phyloP scores from a whole-genome alignment of 768 basidiomycete species.

The Clavaria fumosa region DNA sequence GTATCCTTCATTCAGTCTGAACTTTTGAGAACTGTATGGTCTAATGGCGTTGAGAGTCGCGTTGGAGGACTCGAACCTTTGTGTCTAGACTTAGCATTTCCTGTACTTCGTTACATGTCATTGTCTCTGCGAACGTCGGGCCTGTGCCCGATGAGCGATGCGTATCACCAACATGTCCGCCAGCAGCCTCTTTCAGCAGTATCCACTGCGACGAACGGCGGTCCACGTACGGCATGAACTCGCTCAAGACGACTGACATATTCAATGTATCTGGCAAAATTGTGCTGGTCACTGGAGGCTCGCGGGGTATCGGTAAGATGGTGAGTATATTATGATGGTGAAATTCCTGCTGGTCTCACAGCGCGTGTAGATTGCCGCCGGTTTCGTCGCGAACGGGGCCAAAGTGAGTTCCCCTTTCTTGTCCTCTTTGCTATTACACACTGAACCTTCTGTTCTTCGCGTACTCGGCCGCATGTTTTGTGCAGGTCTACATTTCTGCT shows the following conservation, averaged over 20 bases:
- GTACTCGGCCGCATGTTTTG: background rate
- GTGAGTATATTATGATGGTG: slow-evolving; percentile 16
- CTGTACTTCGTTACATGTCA: too few relatives aligned
- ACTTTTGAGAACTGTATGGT: too few relatives aligned
- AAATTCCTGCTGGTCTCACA: slow-evolving; percentile 9
- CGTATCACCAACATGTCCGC: too few relatives aligned
- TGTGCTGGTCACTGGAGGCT: slow-evolving; percentile 52
- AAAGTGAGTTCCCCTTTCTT: slow-evolving; percentile 21
- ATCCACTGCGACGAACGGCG: too few relatives aligned
- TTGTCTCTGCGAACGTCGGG: too few relatives aligned
- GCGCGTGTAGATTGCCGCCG: slow-evolving; percentile 38
- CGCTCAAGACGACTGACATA: slow-evolving; percentile 21
- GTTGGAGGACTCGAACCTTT: background rate
- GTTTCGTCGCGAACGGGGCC: slow-evolving; percentile 47
- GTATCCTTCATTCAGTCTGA: too few relatives aligned
- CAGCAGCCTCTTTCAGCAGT: too few relatives aligned
- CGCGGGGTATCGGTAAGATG: slow-evolving; percentile 53
- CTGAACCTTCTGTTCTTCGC: background rate
- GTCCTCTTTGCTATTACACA: background rate
- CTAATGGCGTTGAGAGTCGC: background rate
- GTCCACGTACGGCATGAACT: too few relatives aligned
- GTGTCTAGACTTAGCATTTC: too few relatives aligned
- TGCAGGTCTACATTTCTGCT: slow-evolving; percentile 51
- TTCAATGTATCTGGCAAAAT: slow-evolving; percentile 39
- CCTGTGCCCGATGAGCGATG: too few relatives aligned